Conservation (phyloP, 1,139 yeast species). For the Yamadazyma jaroonii region DNA sequence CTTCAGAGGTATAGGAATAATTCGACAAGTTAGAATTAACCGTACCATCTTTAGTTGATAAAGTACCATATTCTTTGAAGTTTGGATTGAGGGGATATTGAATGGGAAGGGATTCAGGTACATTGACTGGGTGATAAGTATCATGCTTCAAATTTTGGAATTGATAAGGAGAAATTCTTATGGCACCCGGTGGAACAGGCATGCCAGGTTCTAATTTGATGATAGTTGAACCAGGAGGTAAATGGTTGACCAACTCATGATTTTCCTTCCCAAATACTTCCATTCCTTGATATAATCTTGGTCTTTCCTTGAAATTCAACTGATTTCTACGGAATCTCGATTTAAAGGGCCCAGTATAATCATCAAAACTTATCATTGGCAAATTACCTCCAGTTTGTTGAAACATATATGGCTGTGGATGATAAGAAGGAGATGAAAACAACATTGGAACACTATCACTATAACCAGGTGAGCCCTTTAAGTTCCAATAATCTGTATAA, state of each 20-base stretch:
- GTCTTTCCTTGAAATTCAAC: background rate
- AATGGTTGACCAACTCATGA: constrained; percentile 2
- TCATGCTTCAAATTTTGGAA: background rate
- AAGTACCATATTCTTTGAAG: background rate
- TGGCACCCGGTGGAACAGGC: constrained; percentile 25
- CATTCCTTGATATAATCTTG: constrained; percentile 1
- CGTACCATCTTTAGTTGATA: background rate
- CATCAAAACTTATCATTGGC: background rate
- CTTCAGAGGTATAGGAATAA: background rate
- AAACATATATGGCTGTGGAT: background rate
- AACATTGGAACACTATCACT: too few relatives aligned
- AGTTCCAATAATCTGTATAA: too few relatives aligned
- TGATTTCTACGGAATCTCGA: background rate
- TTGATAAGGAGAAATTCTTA: constrained; percentile 5
- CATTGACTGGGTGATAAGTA: background rate
- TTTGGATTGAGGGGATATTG: background rate
- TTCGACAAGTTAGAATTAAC: background rate
- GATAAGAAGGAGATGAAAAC: background rate
- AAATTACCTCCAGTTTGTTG: background rate
- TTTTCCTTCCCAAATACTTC: constrained; percentile 6
- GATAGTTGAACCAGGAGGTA: constrained; percentile 15
- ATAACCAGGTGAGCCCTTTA: too few relatives aligned
- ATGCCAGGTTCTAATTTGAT: constrained; percentile 24
- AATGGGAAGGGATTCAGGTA: background rate
- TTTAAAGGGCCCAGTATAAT: background rate